Evolutionary conservation across 1,139 yeast genomes (phyloP), one percentile per base, ranked within the genome.

Genomic region (Suhomyces taliae): DNA sequence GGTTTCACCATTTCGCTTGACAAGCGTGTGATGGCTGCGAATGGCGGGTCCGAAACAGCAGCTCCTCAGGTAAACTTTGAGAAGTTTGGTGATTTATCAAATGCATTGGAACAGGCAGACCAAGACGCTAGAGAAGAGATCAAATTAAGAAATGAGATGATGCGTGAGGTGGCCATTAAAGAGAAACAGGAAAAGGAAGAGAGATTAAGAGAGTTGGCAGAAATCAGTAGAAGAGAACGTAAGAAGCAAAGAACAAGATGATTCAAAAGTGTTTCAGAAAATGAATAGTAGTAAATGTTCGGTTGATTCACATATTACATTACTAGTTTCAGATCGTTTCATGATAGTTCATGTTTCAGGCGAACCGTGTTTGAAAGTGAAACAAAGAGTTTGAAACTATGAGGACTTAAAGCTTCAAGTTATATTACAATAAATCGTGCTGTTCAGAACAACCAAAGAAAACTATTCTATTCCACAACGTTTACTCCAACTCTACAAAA

Each of bases 1-100:
- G 98, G 99, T 4, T 90, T 85, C 62, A 83, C 96, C 1, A 85
- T 91, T 41, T 83, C 88, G 0, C 66, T 93, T 39, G 96, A 90
- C 47, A 87, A 87, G 59, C 72, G 98, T 50, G 72, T 87, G 52
- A 81, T 85, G 6, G 84, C 76, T 3, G 67, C 85, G 8, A 82
- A 78, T 51, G 83, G 82, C 1, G 70, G 66, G 3, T 44, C 59
- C 7, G 49, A 48, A 12, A 54, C 48, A 4, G 64, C 53, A 40
- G 44, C 55, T 33, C 69, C 64, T 3, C 69, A 69, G 15, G 69
- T 87, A 37, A 88, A 82, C 60, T 72, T 84, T 15, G 66, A 70
- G 43, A 83, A 83, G 45, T 84, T 87, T 60, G 77, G 82, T 2
- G 73, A 77, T 31, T 72, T 91, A 37, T 80, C 91, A 1, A 79